A percentile compares a stretch with the other conserved stretches of the same genome.
phyloP scores from a whole-genome alignment of 2,329 filamentous ascomycete species.

The Aureobasidium sp. region DNA sequence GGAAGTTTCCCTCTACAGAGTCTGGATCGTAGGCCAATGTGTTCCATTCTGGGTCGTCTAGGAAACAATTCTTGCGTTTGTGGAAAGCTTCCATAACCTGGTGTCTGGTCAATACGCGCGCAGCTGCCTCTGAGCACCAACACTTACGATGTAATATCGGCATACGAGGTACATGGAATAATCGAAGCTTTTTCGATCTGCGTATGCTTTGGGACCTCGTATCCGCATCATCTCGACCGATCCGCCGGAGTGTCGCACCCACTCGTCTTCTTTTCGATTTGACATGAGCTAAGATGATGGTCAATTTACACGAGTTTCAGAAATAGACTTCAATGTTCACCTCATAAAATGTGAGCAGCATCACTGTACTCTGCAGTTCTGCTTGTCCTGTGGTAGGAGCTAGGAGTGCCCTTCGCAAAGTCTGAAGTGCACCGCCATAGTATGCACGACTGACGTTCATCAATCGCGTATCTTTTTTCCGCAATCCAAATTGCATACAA shows the following conservation, averaged over 20 bases:
- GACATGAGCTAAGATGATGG: background rate
- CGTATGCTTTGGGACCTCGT: constrained; percentile 8
- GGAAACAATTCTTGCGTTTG: constrained; percentile 5
- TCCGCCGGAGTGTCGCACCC: constrained; percentile 5
- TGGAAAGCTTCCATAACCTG: constrained; percentile 11
- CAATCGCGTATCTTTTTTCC: background rate
- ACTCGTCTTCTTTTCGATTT: constrained; percentile 4
- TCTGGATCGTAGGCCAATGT: background rate
- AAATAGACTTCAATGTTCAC: background rate
- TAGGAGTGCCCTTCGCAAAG: background rate
- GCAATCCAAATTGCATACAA: constrained; percentile 3
- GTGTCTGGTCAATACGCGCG: background rate
- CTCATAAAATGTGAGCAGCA: constrained; percentile 10
- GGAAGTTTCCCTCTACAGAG: background rate
- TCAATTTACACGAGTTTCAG: background rate
- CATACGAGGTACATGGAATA: constrained; percentile 11
- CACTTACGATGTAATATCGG: constrained; percentile 7
- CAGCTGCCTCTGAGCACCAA: background rate
- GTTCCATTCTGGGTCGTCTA: constrained; percentile 8
- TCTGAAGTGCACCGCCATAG: constrained; percentile 1
- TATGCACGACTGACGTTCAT: background rate
- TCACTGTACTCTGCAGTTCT: constrained; percentile 5
- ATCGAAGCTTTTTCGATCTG: constrained; percentile 5
- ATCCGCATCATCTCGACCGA: constrained; percentile 6
- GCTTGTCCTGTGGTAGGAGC: background rate